Base-by-base conservation (phyloP, 1,139 yeast genomes). In the Ogataea hybrid region DNA sequence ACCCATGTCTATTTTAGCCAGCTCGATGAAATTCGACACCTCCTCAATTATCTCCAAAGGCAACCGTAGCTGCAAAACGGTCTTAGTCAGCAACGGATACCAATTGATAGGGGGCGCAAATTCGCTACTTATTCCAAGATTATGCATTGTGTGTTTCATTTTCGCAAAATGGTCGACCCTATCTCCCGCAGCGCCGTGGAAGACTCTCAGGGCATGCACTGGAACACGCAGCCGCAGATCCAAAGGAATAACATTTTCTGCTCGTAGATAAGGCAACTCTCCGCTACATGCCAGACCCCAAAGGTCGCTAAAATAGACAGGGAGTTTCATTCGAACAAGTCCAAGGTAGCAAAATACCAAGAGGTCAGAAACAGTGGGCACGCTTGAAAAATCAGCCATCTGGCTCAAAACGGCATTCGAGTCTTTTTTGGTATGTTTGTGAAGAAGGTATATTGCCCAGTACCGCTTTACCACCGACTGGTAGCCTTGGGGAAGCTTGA, bases 391-490 rank as follows among this genome's bases (percentile, higher is more conserved):
- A 25, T 33, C 32, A 18, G 35, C 38, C 31, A 30, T 30, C 10
- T 35, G 29, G 28, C 34, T 35, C 7, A 23, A 30, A 4, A 16
- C 25, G 12, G 15, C 28, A 6, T 30, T 30, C 15, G 27, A 17
- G 23, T 17, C 17, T n/a, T 28, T 20, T 22, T 28, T 40, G 10
- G 40, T 34, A 22, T 46, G 43, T 8, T 35, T 35, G 16, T 43
- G 50, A 32, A 53, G 55, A 35, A 77, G 54, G 42, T 66, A 67
- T 14, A 64, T 50, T 7, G 68, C 59, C 87, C 88, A 82, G 45
- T 78, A 61, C 4, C 68, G 61, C 53, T 75, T 75, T 2, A 77
- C 80, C 4, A 69, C 59, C 1, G 55, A 53, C 39, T 65, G 70
- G 16, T 77, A 66, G 7, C 31, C 30, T 2, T 10, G 29, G 3